phyloP scores from a whole-genome alignment of 139 green algal genomes.

The Axilococcus clingmanii region DNA sequence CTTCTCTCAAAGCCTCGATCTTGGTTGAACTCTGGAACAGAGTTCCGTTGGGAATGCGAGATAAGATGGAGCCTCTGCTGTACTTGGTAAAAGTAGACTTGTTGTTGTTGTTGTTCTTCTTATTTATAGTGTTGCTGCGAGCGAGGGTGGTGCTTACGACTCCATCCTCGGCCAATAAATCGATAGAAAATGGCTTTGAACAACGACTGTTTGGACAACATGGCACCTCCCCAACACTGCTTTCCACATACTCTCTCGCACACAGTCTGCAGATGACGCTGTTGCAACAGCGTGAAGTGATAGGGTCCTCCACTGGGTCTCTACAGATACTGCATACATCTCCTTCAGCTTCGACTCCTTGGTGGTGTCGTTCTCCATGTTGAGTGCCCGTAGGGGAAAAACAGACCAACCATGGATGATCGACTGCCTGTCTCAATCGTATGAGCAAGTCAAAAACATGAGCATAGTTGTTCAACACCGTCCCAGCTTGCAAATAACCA shows the following conservation, averaged over 20 bases:
- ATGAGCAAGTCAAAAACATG: conserved; percentile 96
- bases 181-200: conserved; percentile 55
- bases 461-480: conserved; percentile 36
- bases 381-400: conserved; percentile 37
- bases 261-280: conserved; percentile 76
- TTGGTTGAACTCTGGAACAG: conserved; percentile 83
- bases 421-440: conserved; percentile 22
- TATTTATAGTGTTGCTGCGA: not conserved
- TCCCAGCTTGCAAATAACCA: conserved; percentile 45
- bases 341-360: not conserved
- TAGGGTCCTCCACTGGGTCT: conserved; percentile 58
- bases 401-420: conserved; percentile 56
- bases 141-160: not conserved
- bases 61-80: not conserved
- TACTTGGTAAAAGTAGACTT: not conserved
- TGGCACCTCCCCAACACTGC: not conserved
- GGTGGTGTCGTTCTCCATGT: not conserved
- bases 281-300: conserved; percentile 55
- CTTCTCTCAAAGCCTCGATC: conserved; percentile 83
- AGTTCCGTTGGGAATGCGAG: conserved; percentile 39
- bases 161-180: conserved; percentile 37
- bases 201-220: conserved; percentile 56
- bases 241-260: conserved; percentile 57
- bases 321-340: conserved; percentile 61
- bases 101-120: not conserved